Percentiles rank a stretch among this genome's conserved stretches.
phyloP scores from a whole-genome alignment of 139 green algal genomes.

The Picochlorum sp. region DNA sequence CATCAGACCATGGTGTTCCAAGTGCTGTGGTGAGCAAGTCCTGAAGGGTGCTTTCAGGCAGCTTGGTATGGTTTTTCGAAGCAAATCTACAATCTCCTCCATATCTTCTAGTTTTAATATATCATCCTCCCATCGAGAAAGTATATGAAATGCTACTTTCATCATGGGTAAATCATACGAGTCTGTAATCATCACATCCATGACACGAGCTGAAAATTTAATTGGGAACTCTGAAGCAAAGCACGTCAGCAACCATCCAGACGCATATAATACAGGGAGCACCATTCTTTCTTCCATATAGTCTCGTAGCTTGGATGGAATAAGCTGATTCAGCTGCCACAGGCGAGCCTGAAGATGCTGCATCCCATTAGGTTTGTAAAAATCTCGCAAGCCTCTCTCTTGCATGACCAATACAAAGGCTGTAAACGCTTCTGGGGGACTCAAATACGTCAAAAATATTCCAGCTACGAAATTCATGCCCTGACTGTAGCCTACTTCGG shows the following conservation, averaged over 20 bases:
- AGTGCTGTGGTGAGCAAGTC: constrained; percentile 31
- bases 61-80: constrained; percentile 47
- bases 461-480: constrained; percentile 78
- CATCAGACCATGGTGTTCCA: background rate
- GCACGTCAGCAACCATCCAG: constrained; percentile 70
- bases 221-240: constrained; percentile 70
- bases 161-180: constrained; percentile 51
- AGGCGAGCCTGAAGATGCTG: constrained; percentile 60
- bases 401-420: constrained; percentile 66
- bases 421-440: constrained; percentile 46
- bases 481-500: constrained; percentile 60
- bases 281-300: constrained; percentile 55
- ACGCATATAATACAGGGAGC: constrained; percentile 62
- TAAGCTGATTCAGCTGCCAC: constrained; percentile 63
- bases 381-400: constrained; percentile 43
- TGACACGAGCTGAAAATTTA: constrained; percentile 55
- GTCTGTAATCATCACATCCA: constrained; percentile 64
- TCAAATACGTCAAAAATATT: constrained; percentile 57
- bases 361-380: constrained; percentile 59
- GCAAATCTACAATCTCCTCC: constrained; percentile 51
- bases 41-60: constrained; percentile 26
- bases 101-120: constrained; percentile 51
- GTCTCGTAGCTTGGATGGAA: constrained; percentile 35
- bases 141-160: constrained; percentile 47
- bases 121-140: constrained; percentile 25